phyloP scores from a whole-genome alignment of 163 green algal species.

The Picocystis sp. region DNA sequence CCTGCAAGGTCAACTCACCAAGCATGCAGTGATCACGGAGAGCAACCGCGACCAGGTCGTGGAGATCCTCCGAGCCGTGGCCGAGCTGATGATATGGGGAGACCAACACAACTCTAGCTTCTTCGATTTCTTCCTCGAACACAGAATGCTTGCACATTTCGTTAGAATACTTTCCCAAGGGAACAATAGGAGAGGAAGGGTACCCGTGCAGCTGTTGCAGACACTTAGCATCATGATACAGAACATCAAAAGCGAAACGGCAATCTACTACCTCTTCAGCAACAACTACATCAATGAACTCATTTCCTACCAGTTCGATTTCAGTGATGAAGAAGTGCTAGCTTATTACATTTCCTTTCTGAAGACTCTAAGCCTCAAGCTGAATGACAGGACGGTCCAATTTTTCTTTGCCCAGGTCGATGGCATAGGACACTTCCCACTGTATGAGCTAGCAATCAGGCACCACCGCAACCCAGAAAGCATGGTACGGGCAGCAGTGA shows the following conservation, averaged over 20 bases:
- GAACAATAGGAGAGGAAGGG: slow-evolving; percentile 5
- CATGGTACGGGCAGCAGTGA: slow-evolving; percentile 68
- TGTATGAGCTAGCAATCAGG: slow-evolving; percentile 80
- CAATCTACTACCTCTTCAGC: slow-evolving; percentile 87
- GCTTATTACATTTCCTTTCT: slow-evolving; percentile 95
- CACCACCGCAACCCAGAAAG: slow-evolving; percentile 24
- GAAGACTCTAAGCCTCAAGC: slow-evolving; percentile 81
- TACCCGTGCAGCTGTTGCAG: slow-evolving; percentile 78
- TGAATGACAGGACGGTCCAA: slow-evolving; percentile 70
- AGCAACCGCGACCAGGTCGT: slow-evolving; percentile 66
- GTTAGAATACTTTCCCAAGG: slow-evolving; percentile 22
- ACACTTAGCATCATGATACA: slow-evolving; percentile 93
- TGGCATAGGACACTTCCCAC: slow-evolving; percentile 41
- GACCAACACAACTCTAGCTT: slow-evolving; percentile 76
- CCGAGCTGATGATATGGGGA: slow-evolving; percentile 96
- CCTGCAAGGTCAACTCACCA: too few relatives aligned
- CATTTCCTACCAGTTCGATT: slow-evolving; percentile 58
- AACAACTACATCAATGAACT: slow-evolving; percentile 98
- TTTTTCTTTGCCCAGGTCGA: slow-evolving; percentile 60
- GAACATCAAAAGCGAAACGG: slow-evolving; percentile 77
- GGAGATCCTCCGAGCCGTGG: slow-evolving; percentile 71
- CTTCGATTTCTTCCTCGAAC: slow-evolving; percentile 75
- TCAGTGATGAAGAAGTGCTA: slow-evolving; percentile 82
- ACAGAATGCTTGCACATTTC: slow-evolving; percentile 78
- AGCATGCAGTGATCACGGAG: slow-evolving; percentile 19